A percentile compares a stretch with the other conserved stretches of the same genome.
These are phyloP conservation scores for Oryza brachyantha DNA, from an alignment of 176 grass and related monocot genomes.

Conservation along the genomic window DNA sequence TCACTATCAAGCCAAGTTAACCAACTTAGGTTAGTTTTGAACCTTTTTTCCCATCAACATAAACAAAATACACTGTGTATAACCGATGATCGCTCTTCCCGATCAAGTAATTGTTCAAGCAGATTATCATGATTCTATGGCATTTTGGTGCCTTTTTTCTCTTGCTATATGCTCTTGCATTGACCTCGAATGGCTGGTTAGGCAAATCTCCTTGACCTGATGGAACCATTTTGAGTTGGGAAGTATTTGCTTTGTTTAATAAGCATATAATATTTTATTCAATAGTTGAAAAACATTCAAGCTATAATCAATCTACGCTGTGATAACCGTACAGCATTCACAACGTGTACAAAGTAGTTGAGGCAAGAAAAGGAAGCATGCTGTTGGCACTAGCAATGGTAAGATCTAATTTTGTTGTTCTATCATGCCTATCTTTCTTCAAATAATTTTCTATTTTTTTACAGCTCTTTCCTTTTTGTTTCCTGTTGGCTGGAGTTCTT, in stretches of 20 bases:
- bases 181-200: constrained; percentile 9
- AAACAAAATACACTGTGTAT: neutral
- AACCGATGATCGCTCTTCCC: neutral
- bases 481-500: constrained; percentile 83
- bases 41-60: neutral
- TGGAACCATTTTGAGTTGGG: neutral
- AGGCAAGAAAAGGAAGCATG: constrained; percentile 93
- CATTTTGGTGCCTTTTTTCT: neutral
- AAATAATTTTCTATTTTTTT: constrained; percentile 30
- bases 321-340: constrained; percentile 57
- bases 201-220: neutral
- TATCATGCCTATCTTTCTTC: neutral
- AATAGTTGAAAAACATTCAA: neutral
- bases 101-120: neutral
- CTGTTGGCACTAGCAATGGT: constrained; percentile 90
- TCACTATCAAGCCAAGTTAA: neutral
- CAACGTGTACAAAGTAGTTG: constrained; percentile 88
- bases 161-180: constrained; percentile 1
- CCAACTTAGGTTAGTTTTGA: too few relatives aligned
- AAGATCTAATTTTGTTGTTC: constrained; percentile 17
- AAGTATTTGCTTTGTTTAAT: constrained; percentile 16
- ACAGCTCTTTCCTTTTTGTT: constrained; percentile 83
- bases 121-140: neutral
- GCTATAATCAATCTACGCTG: neutral
- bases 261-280: neutral